Evolutionary conservation across 1,139 yeast species (phyloP).

Genomic region (Suhomyces bokatorum): DNA sequence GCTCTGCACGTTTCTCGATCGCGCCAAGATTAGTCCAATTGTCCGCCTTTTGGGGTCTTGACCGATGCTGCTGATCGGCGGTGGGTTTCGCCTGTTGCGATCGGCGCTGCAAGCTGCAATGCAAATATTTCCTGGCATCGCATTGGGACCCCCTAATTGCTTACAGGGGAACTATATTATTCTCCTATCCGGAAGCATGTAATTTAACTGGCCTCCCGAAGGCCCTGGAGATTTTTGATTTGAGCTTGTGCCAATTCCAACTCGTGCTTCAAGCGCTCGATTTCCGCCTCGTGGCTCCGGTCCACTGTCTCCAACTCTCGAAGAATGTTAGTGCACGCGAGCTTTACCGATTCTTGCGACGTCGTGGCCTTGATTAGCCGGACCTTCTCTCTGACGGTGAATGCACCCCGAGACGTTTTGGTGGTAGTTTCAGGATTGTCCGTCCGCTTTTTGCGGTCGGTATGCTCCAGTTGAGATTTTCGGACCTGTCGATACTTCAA

Average conservation of each 20-base stretch:
- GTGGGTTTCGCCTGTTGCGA: too few relatives aligned
- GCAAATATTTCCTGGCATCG: too few relatives aligned
- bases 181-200: too few relatives aligned
- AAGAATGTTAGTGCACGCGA: conserved; percentile 26
- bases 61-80: too few relatives aligned
- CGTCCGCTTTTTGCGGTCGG: neutral
- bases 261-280: conserved; percentile 11
- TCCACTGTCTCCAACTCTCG: conserved; percentile 22
- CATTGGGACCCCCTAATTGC: too few relatives aligned
- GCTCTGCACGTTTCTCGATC: too few relatives aligned
- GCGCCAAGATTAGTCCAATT: too few relatives aligned
- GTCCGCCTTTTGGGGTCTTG: too few relatives aligned
- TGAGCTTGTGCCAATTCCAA: neutral
- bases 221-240: conserved; percentile 1
- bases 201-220: neutral
- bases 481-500: conserved; percentile 43
- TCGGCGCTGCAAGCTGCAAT: too few relatives aligned
- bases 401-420: conserved; percentile 1
- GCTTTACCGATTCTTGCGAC: conserved; percentile 23
- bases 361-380: conserved; percentile 26
- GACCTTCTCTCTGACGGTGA: conserved; percentile 24
- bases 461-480: conserved; percentile 10
- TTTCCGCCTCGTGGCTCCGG: conserved; percentile 12
- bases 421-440: neutral
- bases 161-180: too few relatives aligned